phyloP scores from a whole-genome alignment of 257 asterid species.

The Nicotiana sylvestris region DNA sequence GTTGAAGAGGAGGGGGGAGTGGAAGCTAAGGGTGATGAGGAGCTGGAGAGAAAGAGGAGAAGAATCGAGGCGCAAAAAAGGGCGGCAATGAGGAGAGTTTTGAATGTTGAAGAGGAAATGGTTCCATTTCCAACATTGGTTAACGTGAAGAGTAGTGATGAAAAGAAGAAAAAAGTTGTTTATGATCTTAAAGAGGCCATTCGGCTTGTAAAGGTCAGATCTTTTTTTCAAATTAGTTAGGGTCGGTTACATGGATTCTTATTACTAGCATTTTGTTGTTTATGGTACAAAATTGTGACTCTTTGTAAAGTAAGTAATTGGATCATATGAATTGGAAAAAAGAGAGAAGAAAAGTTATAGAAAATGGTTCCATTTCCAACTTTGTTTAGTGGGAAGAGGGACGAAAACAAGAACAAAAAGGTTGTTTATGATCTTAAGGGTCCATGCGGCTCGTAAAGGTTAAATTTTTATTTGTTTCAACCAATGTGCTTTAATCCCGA shows the following conservation, averaged over 20 bases:
- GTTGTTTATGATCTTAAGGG: too few relatives aligned
- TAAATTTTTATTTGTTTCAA: too few relatives aligned
- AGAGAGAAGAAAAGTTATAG: too few relatives aligned
- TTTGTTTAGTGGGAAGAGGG: too few relatives aligned
- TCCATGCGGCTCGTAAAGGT: too few relatives aligned
- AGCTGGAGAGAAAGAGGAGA: conserved; percentile 59
- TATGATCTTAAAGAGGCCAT: conserved; percentile 92
- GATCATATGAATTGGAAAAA: too few relatives aligned
- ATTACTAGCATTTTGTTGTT: too few relatives aligned
- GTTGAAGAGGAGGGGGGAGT: conserved; percentile 10
- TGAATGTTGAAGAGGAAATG: conserved; percentile 42
- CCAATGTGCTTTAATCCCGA: too few relatives aligned
- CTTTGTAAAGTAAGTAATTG: too few relatives aligned
- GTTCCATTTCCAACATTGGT: conserved; percentile 74
- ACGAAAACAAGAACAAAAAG: too few relatives aligned
- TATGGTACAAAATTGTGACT: too few relatives aligned
- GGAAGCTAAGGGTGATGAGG: conserved; percentile 26
- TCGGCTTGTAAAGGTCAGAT: conserved; percentile 69
- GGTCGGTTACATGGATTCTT: neutral
- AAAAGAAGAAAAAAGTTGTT: conserved; percentile 47
- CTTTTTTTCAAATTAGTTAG: conserved; percentile 15
- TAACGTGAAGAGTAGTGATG: conserved; percentile 32
- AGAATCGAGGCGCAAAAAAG: conserved; percentile 37
- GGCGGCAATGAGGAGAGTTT: conserved; percentile 26
- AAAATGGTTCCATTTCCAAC: too few relatives aligned